Base-by-base conservation (phyloP, 257 asterid genomes). In the Solanum sitiens region DNA sequence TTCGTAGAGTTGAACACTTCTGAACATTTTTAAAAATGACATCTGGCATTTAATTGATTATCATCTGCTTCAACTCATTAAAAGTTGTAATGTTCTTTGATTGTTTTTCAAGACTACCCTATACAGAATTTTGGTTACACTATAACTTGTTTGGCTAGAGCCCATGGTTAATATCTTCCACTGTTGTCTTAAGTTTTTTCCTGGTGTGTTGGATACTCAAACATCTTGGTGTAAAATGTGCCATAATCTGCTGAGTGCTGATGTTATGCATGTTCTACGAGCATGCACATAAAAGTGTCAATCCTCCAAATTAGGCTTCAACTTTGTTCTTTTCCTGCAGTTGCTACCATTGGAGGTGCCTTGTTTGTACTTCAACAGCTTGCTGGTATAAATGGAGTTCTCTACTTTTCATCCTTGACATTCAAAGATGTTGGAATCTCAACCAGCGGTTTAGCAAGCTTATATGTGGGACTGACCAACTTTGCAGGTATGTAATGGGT, bases 351-450 rank as follows among this genome's bases (percentile, higher is more conserved):
- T 86, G 99, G 99, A 90, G 99, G 98, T 83, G 79, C 95, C 77
- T 98, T 96, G 84, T 96, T 95, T 85, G 90, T 93, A 47, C 93
- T 96, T 87, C 99, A 95, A 89, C 99, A 96, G 84, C 92, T 96
- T 85, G 94, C 99, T 71, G 98, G 98, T 44, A 92, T 96, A 92
- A 96, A 96, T 88, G 99, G 97, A 86, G 96, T 96, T 91, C 96
- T 96, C 70, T 96, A 94, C 88, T 96, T 94, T 86, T 96, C 98
- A 79, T 96, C 99, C 84, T 90, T 96, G 91, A 96, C 99, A 65
- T 96, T 96, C 86, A 91, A 50, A 88, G 95, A 94, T 85, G 98
- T 93, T 84, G 99, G 98, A 88, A 95, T 95, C 93, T 87, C 95
- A 50, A 94, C 93, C 89, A 91, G 95, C 75, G 94, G 93, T 84